Base-by-base conservation (phyloP, 768 basidiomycete species). In the Tubosaeta sp. region DNA sequence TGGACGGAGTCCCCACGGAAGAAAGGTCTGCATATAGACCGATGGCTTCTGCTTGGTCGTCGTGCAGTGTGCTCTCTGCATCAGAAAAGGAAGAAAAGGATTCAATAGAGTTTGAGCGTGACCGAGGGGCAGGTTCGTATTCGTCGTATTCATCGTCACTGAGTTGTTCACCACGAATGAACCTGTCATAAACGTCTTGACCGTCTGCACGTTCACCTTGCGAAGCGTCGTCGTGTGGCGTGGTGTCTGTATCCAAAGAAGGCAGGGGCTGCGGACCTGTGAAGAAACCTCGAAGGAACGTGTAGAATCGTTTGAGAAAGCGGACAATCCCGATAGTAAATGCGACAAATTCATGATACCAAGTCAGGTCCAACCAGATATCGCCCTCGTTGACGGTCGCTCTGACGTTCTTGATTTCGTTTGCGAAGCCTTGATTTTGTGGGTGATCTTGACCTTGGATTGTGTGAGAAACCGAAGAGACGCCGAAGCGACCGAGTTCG, bases 141-240 rank as follows among this genome's bases (percentile, higher is more conserved):
- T 75, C 76, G 14, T 73, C 74, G 14, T 74, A 75, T 47, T 78
- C 77, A 44, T 79, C 78, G 51, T 80, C 80, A 52, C 70, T 74
- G 16, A 81, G 61, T 6, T 62, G 71, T 48, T 86, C 85, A 11
- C 84, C 86, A 14, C 76, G 72, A 54, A 86, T 67, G 59, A 88
- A 88, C 31, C 78, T 72, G 52, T 69, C 65, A 63, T 86, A 87
- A 2, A 77, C 52, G 34, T 75, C 73, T 26, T 61, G 68, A 5
- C 75, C 74, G 22, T 29, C 70, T 41, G 54, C 55, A n/a, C 57
- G 60, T 25, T 34, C 58, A 31, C 25, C 34, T 26, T 52, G 55
- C 12, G 17, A 17, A 44, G 43, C 45, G 39, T 51, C 59, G 47
- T 50, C 54, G 39, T n/a, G 35, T 27, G 31, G 22, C 48, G 26